Evolutionary conservation across 805 yeast genomes (phyloP).

Genomic region (Cyberlindnera veronae): DNA sequence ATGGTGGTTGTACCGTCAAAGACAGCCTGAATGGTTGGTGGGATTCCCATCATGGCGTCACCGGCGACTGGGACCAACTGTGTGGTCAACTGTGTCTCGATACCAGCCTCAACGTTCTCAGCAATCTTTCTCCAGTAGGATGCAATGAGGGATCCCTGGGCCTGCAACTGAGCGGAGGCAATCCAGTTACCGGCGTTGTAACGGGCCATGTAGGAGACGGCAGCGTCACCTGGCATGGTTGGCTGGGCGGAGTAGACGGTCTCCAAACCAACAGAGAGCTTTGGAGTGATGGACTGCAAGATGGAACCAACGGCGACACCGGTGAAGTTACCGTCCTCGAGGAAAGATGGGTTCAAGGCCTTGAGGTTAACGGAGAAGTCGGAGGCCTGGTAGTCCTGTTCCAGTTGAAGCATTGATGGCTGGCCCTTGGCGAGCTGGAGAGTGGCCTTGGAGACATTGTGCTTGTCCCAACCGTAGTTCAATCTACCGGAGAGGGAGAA

Average conservation of each 20-base stretch:
- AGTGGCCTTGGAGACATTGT: conserved; percentile 76
- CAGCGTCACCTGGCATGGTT: conserved; percentile 83
- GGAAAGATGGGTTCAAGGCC: conserved; percentile 81
- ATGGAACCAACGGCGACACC: conserved; percentile 93
- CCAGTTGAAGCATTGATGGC: conserved; percentile 92
- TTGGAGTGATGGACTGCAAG: conserved; percentile 83
- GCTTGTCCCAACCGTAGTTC: conserved; percentile 86
- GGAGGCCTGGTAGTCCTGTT: conserved; percentile 89
- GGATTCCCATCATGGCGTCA: conserved; percentile 71
- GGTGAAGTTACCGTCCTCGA: conserved; percentile 64
- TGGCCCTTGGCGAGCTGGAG: conserved; percentile 85
- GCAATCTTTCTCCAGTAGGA: conserved; percentile 94
- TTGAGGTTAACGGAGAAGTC: conserved; percentile 90
- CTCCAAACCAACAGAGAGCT: conserved; percentile 86
- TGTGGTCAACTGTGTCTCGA: conserved; percentile 81
- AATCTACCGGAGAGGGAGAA: conserved; percentile 81
- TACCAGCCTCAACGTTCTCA: conserved; percentile 91
- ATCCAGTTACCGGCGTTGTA: conserved; percentile 88
- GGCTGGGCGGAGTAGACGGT: conserved; percentile 80
- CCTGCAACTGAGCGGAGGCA: conserved; percentile 89
- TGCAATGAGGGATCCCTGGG: conserved; percentile 84
- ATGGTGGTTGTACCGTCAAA: conserved; percentile 89
- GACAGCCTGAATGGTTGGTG: conserved; percentile 79
- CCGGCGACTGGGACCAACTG: conserved; percentile 63
- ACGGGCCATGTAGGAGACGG: conserved; percentile 85